Conservation (phyloP, 345 rosid genomes). For the Nasturtium officinale region DNA sequence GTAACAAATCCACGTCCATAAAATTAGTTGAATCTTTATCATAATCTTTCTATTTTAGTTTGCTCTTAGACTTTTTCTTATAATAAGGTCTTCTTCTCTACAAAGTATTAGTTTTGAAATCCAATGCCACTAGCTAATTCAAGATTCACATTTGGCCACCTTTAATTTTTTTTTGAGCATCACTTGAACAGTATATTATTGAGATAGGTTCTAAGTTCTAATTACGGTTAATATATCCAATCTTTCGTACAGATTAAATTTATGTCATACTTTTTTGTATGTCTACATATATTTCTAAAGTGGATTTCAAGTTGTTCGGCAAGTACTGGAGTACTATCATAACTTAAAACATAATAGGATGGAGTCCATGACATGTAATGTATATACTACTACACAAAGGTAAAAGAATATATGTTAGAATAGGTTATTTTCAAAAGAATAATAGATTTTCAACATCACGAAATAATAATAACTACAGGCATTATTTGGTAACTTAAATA, state of each 20-base stretch:
- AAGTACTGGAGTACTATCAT: conserved; percentile 5
- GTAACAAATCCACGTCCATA: conserved; percentile 13
- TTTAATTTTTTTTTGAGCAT: not conserved
- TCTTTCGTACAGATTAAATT: not conserved
- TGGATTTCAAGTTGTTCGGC: conserved; percentile 15
- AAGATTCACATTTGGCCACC: conserved; percentile 2
- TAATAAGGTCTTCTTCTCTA: not conserved
- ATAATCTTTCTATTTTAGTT: not conserved
- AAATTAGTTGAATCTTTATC: conserved; percentile 14
- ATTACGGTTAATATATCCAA: not conserved
- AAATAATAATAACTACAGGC: not conserved
- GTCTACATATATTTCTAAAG: not conserved
- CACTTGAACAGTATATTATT: not conserved
- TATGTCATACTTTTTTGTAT: not conserved
- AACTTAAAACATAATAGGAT: conserved; percentile 1
- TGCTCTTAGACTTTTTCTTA: not conserved
- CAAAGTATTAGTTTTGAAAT: not conserved
- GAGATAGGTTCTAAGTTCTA: not conserved
- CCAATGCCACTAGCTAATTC: not conserved
- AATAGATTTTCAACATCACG: conserved; percentile 13
- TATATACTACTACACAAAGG: not conserved
- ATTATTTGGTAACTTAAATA: not conserved
- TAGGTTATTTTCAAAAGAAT: not conserved
- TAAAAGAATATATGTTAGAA: not conserved
- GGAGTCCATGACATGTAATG: conserved; percentile 27